Evolutionary conservation across 441 rosid species (phyloP).

Genomic region (Dalechampia spathulata): DNA sequence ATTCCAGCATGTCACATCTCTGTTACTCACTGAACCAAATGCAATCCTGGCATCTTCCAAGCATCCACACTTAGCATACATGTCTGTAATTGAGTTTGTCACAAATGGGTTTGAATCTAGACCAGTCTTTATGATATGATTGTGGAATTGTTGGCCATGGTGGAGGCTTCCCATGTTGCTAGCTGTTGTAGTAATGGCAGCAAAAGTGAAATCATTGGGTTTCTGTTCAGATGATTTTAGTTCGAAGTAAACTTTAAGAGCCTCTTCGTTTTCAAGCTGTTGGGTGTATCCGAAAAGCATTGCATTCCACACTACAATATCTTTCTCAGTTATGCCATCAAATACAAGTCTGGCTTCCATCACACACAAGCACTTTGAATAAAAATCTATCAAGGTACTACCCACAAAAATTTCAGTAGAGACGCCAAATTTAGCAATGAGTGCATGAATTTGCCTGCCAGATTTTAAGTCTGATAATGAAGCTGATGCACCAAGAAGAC

Average conservation of each 20-base stretch:
- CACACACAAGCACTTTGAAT: conserved; percentile 46
- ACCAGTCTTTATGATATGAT: conserved; percentile 43
- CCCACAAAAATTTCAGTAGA: conserved; percentile 37
- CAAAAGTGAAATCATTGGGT: conserved; percentile 57
- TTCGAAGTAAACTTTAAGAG: conserved; percentile 42
- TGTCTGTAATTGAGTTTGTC: conserved; percentile 52
- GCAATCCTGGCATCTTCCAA: conserved; percentile 42
- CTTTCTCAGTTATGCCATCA: conserved; percentile 54
- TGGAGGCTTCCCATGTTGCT: conserved; percentile 58
- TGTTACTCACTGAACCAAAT: conserved; percentile 31
- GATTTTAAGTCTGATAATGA: conserved; percentile 34
- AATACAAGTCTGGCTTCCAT: conserved; percentile 53
- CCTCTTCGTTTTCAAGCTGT: conserved; percentile 52
- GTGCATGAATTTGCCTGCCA: conserved; percentile 59
- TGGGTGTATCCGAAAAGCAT: conserved; percentile 59
- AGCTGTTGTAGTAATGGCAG: conserved; percentile 48
- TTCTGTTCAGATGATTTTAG: conserved; percentile 38
- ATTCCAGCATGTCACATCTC: conserved; percentile 65
- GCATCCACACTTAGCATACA: conserved; percentile 78
- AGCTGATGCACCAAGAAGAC: conserved; percentile 59
- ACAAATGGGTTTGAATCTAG: conserved; percentile 42
- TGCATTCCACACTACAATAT: conserved; percentile 68
- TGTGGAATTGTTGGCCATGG: conserved; percentile 56
- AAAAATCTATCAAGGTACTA: conserved; percentile 59
- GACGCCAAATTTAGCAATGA: conserved; percentile 46